Percentiles rank a stretch among this genome's conserved stretches.
Conservation (phyloP, 257 asterid species). For the Primulina eburnea region DNA sequence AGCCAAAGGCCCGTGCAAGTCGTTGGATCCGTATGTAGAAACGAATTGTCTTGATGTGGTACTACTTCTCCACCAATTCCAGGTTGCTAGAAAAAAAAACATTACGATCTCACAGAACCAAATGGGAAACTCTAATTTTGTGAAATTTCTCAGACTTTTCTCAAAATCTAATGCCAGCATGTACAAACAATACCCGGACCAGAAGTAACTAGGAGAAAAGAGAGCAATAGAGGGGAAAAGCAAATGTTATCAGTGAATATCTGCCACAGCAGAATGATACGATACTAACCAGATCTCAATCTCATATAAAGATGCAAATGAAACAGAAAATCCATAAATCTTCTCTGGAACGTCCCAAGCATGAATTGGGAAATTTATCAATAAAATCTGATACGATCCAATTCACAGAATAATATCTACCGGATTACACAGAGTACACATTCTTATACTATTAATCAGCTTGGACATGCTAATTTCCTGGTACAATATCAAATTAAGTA, state of each 20-base stretch:
- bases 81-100: background rate
- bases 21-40: slow-evolving; percentile 63
- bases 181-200: background rate
- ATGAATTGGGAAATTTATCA: background rate
- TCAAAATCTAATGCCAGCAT: background rate
- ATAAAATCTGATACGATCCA: background rate
- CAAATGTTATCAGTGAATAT: background rate
- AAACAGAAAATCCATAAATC: background rate
- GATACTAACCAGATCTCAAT: too few relatives aligned
- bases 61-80: slow-evolving; percentile 44
- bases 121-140: background rate
- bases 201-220: background rate
- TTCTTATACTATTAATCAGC: too few relatives aligned
- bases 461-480: too few relatives aligned
- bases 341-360: background rate
- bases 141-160: background rate
- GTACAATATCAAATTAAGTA: too few relatives aligned
- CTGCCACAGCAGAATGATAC: too few relatives aligned
- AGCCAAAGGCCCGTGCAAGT: slow-evolving; percentile 96
- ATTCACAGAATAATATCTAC: background rate
- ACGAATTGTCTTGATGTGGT: slow-evolving; percentile 92
- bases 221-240: background rate
- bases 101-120: background rate
- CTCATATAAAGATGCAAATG: background rate
- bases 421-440: too few relatives aligned